Base-by-base conservation (phyloP, 2,329 filamentous ascomycete genomes). In the Stemphylium lycopersici region DNA sequence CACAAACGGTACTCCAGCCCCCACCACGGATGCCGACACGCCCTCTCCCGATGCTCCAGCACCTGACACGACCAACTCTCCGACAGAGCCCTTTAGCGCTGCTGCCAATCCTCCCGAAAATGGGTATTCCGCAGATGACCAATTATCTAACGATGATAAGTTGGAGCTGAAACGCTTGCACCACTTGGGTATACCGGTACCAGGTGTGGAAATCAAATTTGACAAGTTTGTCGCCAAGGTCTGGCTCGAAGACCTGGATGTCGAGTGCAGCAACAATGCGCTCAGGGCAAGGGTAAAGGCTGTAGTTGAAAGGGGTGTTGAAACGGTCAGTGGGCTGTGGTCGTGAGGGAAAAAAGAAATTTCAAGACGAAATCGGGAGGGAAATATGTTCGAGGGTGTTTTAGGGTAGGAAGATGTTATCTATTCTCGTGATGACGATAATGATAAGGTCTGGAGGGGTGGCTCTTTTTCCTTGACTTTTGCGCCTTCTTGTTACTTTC, bases 211-310 rank as follows among this genome's bases (percentile, higher is more conserved):
- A 58, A 91, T 99, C 76, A 87, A 84, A 67, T 89, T 97, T 3
- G 93, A 98, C 67, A 95, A 91, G 78, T 88, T 92, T 77, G 82
- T 89, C 48, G 95, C 93, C 6, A 90, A 86, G 58, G 88, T 99
- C 6, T 98, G 93, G 93, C 79, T 99, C 34, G 95, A 98, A 80
- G 87, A 90, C 63, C 77, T 98, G 39, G 91, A 96, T 65, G 90
- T 99, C 4, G 95, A 98, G 76, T 96, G 91, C 73, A 79, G 79
- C 49, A 91, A 91, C 61, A 85, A 87, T 59, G 86, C 91, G 15
- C 84, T 96, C 69, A 87, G 87, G 41, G 93, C 96, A 74, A 83
- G 95, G 54, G 90, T 99, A 4, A 84, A 89, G 65, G 91, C 91
- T 1, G 91, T 99, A 7, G 90, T 97, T 10, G 93, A 98, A 75